These are phyloP conservation scores for Noccaea bulbosa DNA, from an alignment of 345 rosid species.

Conservation along the genomic window DNA sequence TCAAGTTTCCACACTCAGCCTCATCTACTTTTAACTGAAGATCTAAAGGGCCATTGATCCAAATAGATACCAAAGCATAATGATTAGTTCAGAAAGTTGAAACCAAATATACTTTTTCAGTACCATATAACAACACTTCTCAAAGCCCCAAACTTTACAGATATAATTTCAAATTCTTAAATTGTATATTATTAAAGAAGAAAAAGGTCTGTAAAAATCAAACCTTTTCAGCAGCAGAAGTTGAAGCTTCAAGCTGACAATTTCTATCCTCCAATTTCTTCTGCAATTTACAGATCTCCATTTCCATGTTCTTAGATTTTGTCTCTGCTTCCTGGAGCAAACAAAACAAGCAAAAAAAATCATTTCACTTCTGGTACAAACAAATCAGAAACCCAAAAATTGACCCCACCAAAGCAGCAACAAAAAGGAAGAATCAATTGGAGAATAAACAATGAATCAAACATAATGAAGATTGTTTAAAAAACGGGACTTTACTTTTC, in stretches of 20 bases:
- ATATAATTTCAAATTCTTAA: constrained; percentile 18
- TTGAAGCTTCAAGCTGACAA: constrained; percentile 67
- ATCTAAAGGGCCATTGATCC: constrained; percentile 31
- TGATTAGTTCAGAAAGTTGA: constrained; percentile 32
- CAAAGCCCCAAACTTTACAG: constrained; percentile 28
- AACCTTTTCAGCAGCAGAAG: constrained; percentile 80
- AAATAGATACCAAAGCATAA: constrained; percentile 19
- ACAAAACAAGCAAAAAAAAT: constrained; percentile 8
- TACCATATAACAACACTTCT: constrained; percentile 10
- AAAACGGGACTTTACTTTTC: constrained; percentile 57
- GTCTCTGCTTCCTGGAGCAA: constrained; percentile 73
- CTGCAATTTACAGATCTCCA: constrained; percentile 62
- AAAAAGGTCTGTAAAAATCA: constrained; percentile 7
- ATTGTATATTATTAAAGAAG: not conserved
- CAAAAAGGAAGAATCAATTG: constrained; percentile 29
- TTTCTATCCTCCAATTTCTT: constrained; percentile 64
- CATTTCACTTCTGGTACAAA: not conserved
- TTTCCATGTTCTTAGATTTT: constrained; percentile 71
- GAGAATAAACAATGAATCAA: constrained; percentile 15
- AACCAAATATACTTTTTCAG: constrained; percentile 1
- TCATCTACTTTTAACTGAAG: constrained; percentile 31
- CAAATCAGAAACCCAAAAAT: constrained; percentile 19
- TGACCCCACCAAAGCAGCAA: constrained; percentile 47
- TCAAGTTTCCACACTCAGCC: constrained; percentile 29
- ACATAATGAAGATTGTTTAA: not conserved